These are phyloP conservation scores for Apiosordaria backusii DNA, from an alignment of 495 filamentous ascomycete genomes.

Conservation along the genomic window DNA sequence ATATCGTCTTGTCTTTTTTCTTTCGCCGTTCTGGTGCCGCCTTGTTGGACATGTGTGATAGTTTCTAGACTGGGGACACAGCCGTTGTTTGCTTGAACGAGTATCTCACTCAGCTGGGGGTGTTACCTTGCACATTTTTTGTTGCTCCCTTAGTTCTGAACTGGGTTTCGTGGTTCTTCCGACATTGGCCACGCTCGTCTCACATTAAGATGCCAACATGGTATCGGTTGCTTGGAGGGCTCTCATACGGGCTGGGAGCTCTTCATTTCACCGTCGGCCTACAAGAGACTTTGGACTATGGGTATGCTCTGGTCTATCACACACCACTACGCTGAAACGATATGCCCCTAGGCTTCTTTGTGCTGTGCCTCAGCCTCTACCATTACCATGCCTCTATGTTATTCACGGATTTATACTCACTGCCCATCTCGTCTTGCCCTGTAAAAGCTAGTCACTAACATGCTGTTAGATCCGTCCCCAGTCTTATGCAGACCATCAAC, in stretches of 20 bases:
- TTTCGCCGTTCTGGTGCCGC: neutral
- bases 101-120: neutral
- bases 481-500: constrained; percentile 18
- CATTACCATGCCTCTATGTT: neutral
- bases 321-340: neutral
- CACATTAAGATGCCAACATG: constrained; percentile 16
- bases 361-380: neutral
- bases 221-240: constrained; percentile 24
- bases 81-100: neutral
- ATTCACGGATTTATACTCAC: neutral
- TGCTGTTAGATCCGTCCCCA: constrained; percentile 20
- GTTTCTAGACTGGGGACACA: neutral
- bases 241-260: neutral
- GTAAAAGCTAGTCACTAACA: constrained; percentile 17
- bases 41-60: constrained; percentile 1
- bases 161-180: neutral
- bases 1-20: neutral
- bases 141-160: neutral
- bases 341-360: neutral
- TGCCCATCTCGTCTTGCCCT: neutral
- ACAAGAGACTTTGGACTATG: constrained; percentile 14
- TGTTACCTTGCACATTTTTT: neutral
- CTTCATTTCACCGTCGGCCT: neutral
- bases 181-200: constrained; percentile 9
- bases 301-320: constrained; percentile 6